Base-by-base conservation (phyloP, 2,329 filamentous ascomycete species). In the Aspergillus neotritici region DNA sequence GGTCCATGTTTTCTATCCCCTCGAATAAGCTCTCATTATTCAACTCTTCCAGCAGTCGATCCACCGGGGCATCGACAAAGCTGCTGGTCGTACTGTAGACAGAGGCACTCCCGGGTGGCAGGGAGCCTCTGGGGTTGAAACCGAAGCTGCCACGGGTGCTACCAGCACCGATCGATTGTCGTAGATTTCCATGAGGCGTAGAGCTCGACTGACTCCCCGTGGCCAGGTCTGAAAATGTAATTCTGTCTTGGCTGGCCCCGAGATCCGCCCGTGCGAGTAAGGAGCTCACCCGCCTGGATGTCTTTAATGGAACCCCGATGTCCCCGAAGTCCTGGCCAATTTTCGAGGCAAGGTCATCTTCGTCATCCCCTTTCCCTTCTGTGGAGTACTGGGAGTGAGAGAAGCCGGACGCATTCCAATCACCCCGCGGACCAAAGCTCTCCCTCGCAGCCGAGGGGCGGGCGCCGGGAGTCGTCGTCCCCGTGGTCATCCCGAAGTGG, bases 241-340 rank as follows among this genome's bases (percentile, higher is more conserved):
- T 76, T 56, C 86, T 78, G 54, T 94, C 89, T 52, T 91, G 86
- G 12, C 84, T 93, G 8, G 87, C 84, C 0, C 87, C 91, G 14
- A 96, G 72, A 61, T 96, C 91, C 28, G 87, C 86, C 56, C 91
- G 78, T 12, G 90, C 90, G 41, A 96, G 74, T 68, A 95, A 78
- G 12, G 91, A 97, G 69, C 93, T 98, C 17, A 97, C 85, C 39
- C 93, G 80, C 34, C 93, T 81, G n/a, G 79, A 80, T 34, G 79
- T 76, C 50, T 76, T 77, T n/a, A 67, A 66, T 13, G 76, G 74
- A 36, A 76, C 73, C 21, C 76, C 73, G 28, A 76, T 70, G 43
- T 74, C 68, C 15, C 68, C 72, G 46, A 77, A 74, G 44, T 88
- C 84, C 33, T 85, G 78, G 43, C 86, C 85, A n/a, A 91, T 67